Evolutionary conservation across 2,329 filamentous ascomycete species (phyloP).

Genomic region (Aspergillus proliferans): DNA sequence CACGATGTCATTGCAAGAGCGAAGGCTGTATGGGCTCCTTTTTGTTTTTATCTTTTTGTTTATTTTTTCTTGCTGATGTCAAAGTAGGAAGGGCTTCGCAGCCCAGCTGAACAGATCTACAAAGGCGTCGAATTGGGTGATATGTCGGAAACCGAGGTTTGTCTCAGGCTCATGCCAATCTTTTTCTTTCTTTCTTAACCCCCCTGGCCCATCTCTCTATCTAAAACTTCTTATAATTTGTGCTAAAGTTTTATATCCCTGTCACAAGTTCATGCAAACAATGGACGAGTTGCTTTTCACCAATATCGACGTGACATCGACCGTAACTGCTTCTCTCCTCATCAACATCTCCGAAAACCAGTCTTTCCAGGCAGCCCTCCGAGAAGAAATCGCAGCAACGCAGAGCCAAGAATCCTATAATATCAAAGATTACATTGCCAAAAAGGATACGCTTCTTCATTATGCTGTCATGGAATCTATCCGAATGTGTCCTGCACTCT

Average conservation of each 20-base stretch:
- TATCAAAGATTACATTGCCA: not conserved
- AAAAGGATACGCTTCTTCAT: not conserved
- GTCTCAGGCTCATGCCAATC: not conserved
- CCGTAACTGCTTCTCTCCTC: not conserved
- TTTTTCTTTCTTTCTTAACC: not conserved
- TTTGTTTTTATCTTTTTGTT: not conserved
- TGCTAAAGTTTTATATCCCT: not conserved
- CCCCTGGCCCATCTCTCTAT: not conserved
- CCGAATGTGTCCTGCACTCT: slow-evolving; percentile 19
- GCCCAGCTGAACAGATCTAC: not conserved
- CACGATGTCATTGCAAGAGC: not conserved
- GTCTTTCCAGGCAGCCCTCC: not conserved
- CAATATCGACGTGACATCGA: slow-evolving; percentile 39
- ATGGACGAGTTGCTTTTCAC: slow-evolving; percentile 42
- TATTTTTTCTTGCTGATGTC: not conserved
- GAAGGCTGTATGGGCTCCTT: not conserved
- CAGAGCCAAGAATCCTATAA: not conserved
- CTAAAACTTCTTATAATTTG: not conserved
- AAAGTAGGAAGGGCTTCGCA: not conserved
- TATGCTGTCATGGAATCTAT: not conserved
- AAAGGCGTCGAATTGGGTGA: not conserved
- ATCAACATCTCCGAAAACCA: not conserved
- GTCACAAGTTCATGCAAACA: slow-evolving; percentile 7
- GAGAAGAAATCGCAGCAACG: not conserved
- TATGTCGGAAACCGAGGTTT: not conserved